These are phyloP conservation scores for Penicillium frequentans DNA, from an alignment of 2,329 filamentous ascomycete genomes.

Conservation along the genomic window DNA sequence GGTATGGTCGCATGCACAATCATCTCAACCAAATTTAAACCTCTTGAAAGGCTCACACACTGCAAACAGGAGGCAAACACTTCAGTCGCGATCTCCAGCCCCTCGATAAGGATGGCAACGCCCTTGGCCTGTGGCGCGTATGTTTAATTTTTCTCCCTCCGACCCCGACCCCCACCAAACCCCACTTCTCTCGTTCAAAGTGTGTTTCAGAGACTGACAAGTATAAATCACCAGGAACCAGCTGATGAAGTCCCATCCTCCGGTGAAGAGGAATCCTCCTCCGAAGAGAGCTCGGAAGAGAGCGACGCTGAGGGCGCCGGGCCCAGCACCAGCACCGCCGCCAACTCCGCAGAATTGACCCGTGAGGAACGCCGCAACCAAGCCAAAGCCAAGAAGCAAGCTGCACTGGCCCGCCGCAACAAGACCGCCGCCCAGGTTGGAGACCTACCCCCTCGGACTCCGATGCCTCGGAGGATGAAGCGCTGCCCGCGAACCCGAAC, in stretches of 20 bases:
- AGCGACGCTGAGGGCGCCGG: conserved; percentile 50
- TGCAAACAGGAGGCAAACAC: conserved; percentile 76
- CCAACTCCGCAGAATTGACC: conserved; percentile 57
- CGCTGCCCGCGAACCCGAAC: conserved; percentile 79
- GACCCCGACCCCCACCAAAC: neutral
- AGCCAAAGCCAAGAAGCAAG: conserved; percentile 88
- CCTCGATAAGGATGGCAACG: conserved; percentile 83
- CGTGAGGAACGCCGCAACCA: conserved; percentile 86
- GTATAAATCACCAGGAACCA: conserved; percentile 31
- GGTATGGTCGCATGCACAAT: conserved; percentile 55
- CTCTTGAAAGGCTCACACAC: conserved; percentile 5
- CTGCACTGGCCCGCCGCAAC: conserved; percentile 76
- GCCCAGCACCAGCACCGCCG: conserved; percentile 44
- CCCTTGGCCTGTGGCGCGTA: conserved; percentile 82
- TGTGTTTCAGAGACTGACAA: neutral
- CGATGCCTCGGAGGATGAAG: conserved; percentile 42
- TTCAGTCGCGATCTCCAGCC: conserved; percentile 91
- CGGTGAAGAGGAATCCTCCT: conserved; percentile 50
- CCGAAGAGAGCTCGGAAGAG: conserved; percentile 49
- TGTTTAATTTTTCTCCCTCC: conserved; percentile 29
- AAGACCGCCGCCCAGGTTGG: conserved; percentile 73
- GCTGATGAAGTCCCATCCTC: conserved; percentile 39
- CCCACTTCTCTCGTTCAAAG: neutral
- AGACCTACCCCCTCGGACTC: conserved; percentile 76
- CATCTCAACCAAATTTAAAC: neutral